Evolutionary conservation across 1,284 basidiomycete species (phyloP), one percentile per base, ranked within the genome.

Genomic region (Puccinia novopanici): DNA sequence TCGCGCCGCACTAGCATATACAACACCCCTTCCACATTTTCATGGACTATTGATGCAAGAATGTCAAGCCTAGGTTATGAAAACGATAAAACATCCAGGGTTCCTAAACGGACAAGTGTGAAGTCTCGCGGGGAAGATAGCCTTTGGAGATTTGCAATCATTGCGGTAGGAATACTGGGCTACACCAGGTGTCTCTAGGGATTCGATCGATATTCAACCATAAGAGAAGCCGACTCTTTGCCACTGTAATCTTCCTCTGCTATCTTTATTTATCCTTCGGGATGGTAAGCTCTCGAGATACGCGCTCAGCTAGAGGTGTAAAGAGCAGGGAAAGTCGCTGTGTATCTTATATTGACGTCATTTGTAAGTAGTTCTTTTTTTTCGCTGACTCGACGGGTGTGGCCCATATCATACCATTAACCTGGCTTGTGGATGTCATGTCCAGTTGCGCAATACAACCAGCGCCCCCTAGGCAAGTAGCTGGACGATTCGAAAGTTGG

Each of bases 371-470:
- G 37, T 57, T 65, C 22, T 42, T 65, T 37, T 42, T 42, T 42
- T 65, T 65, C 61, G 37, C 37, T 65, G 61, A 34, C 37, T 61
- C 37, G 61, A 42, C 30, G 61, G 37, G 30, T 65, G 37, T 42
- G 55, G 55, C 55, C 27, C n/a, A 57, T 57, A 24, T 19, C 10
- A 12, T 5, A 4, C 22, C 52, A n/a, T 34, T n/a, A 30, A 17
- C 5, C 9, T 37, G 27, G 6, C 5, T n/a, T 30, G 61, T 19
- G n/a, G n/a, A n/a, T n/a, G n/a, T n/a, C n/a, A n/a, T n/a, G n/a
- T n/a, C n/a, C n/a, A n/a, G n/a, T n/a, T n/a, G n/a, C n/a, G n/a
- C n/a, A n/a, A n/a, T n/a, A n/a, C n/a, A n/a, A n/a, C n/a, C n/a
- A n/a, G n/a, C n/a, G n/a, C n/a, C n/a, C n/a, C n/a, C n/a, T n/a